phyloP scores from a whole-genome alignment of 1,284 basidiomycete species.

The Ustilago vetiveriae region DNA sequence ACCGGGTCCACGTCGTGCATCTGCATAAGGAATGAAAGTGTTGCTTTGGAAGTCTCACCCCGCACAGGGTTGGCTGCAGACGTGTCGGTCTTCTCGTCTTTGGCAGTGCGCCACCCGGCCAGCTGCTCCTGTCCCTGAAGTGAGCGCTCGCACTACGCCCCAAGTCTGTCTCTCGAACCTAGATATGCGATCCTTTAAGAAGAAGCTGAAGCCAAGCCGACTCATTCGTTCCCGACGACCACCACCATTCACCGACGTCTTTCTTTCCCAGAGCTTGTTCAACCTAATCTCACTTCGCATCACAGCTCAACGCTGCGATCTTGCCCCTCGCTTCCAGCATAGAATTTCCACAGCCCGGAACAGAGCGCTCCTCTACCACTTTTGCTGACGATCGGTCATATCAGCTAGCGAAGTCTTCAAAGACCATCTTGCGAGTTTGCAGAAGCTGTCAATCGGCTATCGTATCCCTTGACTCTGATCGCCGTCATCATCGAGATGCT shows the following conservation, averaged over 20 bases:
- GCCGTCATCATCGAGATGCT: slow-evolving; percentile 11
- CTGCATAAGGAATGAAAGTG: slow-evolving; percentile 3
- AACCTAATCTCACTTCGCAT: slow-evolving; percentile 9
- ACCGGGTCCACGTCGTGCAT: slow-evolving; percentile 9
- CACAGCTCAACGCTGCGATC: slow-evolving; percentile 44
- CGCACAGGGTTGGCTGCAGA: background rate
- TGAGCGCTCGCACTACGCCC: background rate
- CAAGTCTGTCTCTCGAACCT: background rate
- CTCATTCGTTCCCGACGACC: background rate
- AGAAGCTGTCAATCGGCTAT: too few species aligned
- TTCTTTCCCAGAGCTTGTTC: slow-evolving; percentile 22
- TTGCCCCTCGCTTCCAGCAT: background rate
- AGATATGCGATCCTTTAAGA: slow-evolving; percentile 21
- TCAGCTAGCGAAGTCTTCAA: too few species aligned
- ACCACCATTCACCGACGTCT: slow-evolving; percentile 8
- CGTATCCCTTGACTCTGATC: background rate
- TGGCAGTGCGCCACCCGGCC: too few species aligned
- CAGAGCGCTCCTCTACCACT: too few species aligned
- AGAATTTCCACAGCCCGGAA: too few species aligned
- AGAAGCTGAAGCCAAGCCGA: slow-evolving; percentile 1
- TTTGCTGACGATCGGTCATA: too few species aligned
- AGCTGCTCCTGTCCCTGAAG: too few species aligned
- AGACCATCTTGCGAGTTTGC: too few species aligned
- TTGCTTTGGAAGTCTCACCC: slow-evolving; percentile 9
- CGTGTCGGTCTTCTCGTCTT: slow-evolving; percentile 8